Conservation (phyloP, 2,329 filamentous ascomycete genomes). For the Fusarium ambrosium region DNA sequence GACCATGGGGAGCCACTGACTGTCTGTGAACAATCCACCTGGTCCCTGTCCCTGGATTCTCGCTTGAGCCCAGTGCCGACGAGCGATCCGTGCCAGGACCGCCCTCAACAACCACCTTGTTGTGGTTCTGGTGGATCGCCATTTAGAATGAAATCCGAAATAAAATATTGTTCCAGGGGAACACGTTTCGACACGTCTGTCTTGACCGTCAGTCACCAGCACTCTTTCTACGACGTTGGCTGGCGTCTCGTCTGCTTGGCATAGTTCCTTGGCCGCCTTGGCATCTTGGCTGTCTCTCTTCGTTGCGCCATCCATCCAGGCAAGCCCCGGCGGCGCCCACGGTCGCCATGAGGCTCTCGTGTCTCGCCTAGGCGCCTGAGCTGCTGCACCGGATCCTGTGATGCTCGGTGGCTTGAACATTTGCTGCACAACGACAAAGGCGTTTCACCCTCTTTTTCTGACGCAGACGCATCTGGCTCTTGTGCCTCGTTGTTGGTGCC, state of each 20-base stretch:
- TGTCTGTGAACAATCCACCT: slow-evolving; percentile 39
- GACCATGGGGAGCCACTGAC: slow-evolving; percentile 26
- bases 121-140: slow-evolving; percentile 42
- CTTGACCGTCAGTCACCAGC: slow-evolving; percentile 12
- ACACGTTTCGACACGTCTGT: slow-evolving; percentile 37
- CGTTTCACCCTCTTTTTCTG: slow-evolving; percentile 22
- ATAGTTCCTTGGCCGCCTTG: slow-evolving; percentile 20
- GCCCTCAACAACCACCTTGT: slow-evolving; percentile 41
- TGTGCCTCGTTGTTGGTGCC: slow-evolving; percentile 8
- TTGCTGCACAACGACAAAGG: slow-evolving; percentile 10
- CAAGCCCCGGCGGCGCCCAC: slow-evolving; percentile 12
- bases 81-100: slow-evolving; percentile 41
- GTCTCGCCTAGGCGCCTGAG: slow-evolving; percentile 19
- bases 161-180: slow-evolving; percentile 39
- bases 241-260: slow-evolving; percentile 10
- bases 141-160: slow-evolving; percentile 39
- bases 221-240: slow-evolving; percentile 15
- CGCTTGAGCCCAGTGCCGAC: slow-evolving; percentile 43
- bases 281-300: slow-evolving; percentile 16
- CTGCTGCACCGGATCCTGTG: slow-evolving; percentile 11
- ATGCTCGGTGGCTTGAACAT: slow-evolving; percentile 7
- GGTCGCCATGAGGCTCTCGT: slow-evolving; percentile 30
- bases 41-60: slow-evolving; percentile 39
- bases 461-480: slow-evolving; percentile 6
- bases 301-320: slow-evolving; percentile 12